phyloP scores from a whole-genome alignment of 2,329 filamentous ascomycete species.

The Cytospora piceae region DNA sequence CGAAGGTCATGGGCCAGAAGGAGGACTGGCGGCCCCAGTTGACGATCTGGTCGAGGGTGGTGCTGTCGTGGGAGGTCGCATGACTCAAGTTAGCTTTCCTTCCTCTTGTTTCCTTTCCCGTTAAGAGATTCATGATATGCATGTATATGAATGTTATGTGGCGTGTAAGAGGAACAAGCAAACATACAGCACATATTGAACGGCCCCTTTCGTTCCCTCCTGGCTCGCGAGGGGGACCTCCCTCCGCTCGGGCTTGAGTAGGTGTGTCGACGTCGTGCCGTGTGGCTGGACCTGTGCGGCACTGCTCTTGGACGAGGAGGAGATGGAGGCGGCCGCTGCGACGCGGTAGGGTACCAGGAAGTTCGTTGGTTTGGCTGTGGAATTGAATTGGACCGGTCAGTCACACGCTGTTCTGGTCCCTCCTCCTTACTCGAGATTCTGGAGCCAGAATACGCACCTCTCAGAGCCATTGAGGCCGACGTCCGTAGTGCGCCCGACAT shows the following conservation, averaged over 20 bases:
- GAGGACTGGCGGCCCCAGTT: conserved; percentile 87
- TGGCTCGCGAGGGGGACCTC: conserved; percentile 80
- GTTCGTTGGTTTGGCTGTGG: conserved; percentile 66
- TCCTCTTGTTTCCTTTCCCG: neutral
- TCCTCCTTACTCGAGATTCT: neutral
- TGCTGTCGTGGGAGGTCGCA: conserved; percentile 51
- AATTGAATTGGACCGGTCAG: conserved; percentile 31
- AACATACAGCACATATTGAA: conserved; percentile 86
- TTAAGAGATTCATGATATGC: neutral
- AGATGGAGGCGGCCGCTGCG: conserved; percentile 65
- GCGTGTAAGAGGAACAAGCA: too few relatives aligned
- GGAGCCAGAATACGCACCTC: conserved; percentile 46
- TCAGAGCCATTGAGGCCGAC: conserved; percentile 56
- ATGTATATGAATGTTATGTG: neutral
- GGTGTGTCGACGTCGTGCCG: conserved; percentile 52
- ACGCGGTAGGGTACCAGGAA: conserved; percentile 67
- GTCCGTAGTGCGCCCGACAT: conserved; percentile 57
- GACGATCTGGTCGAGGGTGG: conserved; percentile 75
- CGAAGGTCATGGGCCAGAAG: conserved; percentile 88
- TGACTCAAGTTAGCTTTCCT: neutral
- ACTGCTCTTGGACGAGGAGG: conserved; percentile 66
- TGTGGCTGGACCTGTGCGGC: conserved; percentile 55
- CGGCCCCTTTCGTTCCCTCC: conserved; percentile 75
- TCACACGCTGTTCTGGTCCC: neutral
- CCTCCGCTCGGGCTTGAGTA: conserved; percentile 60